These are phyloP conservation scores for Aureobasidium lini DNA, from an alignment of 2,329 filamentous ascomycete genomes.

Conservation along the genomic window DNA sequence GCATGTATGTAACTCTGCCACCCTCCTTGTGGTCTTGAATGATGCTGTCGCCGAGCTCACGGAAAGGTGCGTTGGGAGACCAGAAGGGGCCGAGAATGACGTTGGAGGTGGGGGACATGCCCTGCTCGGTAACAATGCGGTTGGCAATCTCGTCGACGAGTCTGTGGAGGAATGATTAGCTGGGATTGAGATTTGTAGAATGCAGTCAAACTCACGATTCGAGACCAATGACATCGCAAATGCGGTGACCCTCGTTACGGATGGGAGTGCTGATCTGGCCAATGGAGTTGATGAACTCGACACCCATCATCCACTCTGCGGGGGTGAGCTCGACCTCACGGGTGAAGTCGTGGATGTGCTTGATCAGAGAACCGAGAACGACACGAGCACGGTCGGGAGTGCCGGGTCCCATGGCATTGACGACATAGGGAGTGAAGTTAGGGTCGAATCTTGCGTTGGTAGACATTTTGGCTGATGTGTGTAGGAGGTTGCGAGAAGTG, in stretches of 20 bases:
- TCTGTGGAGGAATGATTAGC: slow-evolving; percentile 29
- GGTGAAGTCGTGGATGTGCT: slow-evolving; percentile 70
- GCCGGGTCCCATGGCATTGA: slow-evolving; percentile 66
- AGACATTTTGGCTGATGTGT: slow-evolving; percentile 8
- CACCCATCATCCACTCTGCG: slow-evolving; percentile 70
- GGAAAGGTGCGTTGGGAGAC: slow-evolving; percentile 67
- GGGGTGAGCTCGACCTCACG: slow-evolving; percentile 69
- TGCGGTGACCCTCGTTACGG: slow-evolving; percentile 66
- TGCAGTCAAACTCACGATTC: slow-evolving; percentile 50
- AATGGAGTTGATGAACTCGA: slow-evolving; percentile 67
- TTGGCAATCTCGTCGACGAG: slow-evolving; percentile 61
- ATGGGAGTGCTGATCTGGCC: slow-evolving; percentile 61
- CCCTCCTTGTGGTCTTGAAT: slow-evolving; percentile 54
- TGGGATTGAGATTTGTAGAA: not conserved
- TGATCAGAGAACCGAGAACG: slow-evolving; percentile 57
- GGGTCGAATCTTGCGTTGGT: slow-evolving; percentile 46
- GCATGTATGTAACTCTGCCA: slow-evolving; percentile 58
- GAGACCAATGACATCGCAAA: slow-evolving; percentile 66
- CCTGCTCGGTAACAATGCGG: slow-evolving; percentile 52
- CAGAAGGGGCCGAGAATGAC: slow-evolving; percentile 73
- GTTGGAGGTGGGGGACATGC: slow-evolving; percentile 61
- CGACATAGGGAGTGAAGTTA: slow-evolving; percentile 65
- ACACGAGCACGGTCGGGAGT: slow-evolving; percentile 56
- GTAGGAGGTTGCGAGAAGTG: not conserved
- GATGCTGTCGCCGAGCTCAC: slow-evolving; percentile 57